Evolutionary conservation across 2,329 filamentous ascomycete genomes (phyloP), one percentile per base, ranked within the genome.

Genomic region (Sporothrix protearum): DNA sequence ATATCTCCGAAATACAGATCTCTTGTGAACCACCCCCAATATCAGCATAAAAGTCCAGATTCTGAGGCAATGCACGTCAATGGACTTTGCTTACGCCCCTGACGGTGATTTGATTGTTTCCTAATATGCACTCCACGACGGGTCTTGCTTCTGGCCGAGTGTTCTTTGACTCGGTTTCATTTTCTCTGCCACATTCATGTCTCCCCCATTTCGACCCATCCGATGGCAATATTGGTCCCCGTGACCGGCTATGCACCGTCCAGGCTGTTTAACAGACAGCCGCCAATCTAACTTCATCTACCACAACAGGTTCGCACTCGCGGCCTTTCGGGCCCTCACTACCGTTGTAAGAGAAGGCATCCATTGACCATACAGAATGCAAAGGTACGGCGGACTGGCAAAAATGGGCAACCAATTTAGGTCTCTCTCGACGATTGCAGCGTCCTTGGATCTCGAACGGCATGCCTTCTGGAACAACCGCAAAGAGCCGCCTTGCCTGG

Each of bases 241-340:
- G 61, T 51, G 36, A 47, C 70, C 70, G 70, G 70, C 51, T 71
- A 71, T 71, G 70, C 39, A 67, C 49, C 25, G 51, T 67, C 63
- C 28, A 68, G 70, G 63, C 70, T 71, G 70, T 68, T 71, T n/a
- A n/a, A n/a, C n/a, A n/a, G 70, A 49, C 36, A 22, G 22, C 61
- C 61, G 61, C 49, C 61, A 51, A 71, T 71, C 39, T 68, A 71
- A 61, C 70, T 71, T 71, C 63, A 71, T 71, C 68, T 61, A 49
- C 45, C 28, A 28, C 39, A 47, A 30, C 25, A 30, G 5, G 39
- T 66, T 10, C 8, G 47, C 33, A 33, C 55, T 49, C 68, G 66
- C 55, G 67, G 71, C 57, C 71, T 70, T 59, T 72, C 57, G 59
- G 71, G 68, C 71, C 71, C 68, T 68, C 68, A 57, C 51, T 68